These are phyloP conservation scores for Haplosporangium gracile DNA, from an alignment of 192 early-diverging fungal species.

Conservation along the genomic window DNA sequence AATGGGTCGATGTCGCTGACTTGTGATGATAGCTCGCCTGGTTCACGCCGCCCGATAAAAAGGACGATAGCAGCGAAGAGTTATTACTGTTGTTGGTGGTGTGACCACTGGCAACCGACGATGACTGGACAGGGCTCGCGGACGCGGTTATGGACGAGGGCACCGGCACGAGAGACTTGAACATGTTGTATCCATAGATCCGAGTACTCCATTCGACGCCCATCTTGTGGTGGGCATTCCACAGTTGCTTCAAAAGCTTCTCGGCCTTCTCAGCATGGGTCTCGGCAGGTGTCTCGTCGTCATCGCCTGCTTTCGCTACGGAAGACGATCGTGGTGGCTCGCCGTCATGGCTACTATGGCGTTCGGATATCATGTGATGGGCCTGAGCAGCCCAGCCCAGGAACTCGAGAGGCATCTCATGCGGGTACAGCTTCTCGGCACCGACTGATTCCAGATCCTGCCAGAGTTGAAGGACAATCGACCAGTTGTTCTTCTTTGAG, in stretches of 20 bases:
- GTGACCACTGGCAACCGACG: neutral
- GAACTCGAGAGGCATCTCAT: conserved; percentile 38
- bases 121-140: neutral
- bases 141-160: neutral
- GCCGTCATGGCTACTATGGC: neutral
- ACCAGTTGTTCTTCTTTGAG: conserved; percentile 35
- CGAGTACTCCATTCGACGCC: conserved; percentile 32
- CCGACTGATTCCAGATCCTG: conserved; percentile 40
- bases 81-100: neutral
- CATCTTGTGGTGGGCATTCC: conserved; percentile 30
- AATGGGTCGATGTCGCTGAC: neutral
- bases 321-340: neutral
- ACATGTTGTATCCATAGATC: conserved; percentile 46
- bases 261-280: conserved; percentile 16
- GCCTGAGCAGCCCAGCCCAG: conserved; percentile 42
- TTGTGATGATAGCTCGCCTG: neutral
- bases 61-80: neutral
- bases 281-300: neutral
- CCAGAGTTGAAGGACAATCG: conserved; percentile 43
- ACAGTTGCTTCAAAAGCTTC: conserved; percentile 31
- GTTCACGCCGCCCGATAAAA: neutral
- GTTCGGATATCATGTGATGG: conserved; percentile 23
- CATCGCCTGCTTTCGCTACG: neutral
- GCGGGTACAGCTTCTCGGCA: conserved; percentile 33
- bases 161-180: conserved; percentile 5